phyloP scores from a whole-genome alignment of 2,329 filamentous ascomycete genomes.

The Didymella keratinophila region DNA sequence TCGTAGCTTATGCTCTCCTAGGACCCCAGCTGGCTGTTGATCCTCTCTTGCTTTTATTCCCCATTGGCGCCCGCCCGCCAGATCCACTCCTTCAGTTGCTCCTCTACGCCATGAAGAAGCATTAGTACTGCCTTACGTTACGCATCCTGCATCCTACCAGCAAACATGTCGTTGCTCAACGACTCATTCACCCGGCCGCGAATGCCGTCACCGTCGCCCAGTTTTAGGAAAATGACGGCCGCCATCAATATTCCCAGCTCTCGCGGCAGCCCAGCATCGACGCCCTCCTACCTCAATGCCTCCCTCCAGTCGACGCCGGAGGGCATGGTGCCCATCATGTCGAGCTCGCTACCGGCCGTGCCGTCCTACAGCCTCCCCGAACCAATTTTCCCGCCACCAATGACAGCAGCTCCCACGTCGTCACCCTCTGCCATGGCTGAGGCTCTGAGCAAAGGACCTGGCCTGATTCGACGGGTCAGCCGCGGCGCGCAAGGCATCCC shows the following conservation, averaged over 20 bases:
- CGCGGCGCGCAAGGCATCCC: slow-evolving; percentile 77
- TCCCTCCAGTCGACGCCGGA: slow-evolving; percentile 75
- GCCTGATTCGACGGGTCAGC: slow-evolving; percentile 84
- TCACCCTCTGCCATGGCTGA: slow-evolving; percentile 69
- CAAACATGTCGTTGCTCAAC: slow-evolving; percentile 40
- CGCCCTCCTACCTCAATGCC: slow-evolving; percentile 58
- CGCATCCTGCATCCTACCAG: slow-evolving; percentile 20
- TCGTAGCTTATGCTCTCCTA: slow-evolving; percentile 32
- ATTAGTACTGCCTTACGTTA: slow-evolving; percentile 27
- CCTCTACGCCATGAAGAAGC: slow-evolving; percentile 40
- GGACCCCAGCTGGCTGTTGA: slow-evolving; percentile 40
- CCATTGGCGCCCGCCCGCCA: slow-evolving; percentile 35
- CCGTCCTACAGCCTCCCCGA: slow-evolving; percentile 75
- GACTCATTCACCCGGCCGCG: slow-evolving; percentile 40
- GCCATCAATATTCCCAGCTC: slow-evolving; percentile 50
- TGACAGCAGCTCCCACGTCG: slow-evolving; percentile 55
- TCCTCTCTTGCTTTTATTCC: slow-evolving; percentile 37
- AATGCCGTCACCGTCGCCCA: slow-evolving; percentile 46
- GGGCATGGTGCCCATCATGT: slow-evolving; percentile 62
- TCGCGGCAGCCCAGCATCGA: slow-evolving; percentile 51
- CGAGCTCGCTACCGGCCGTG: slow-evolving; percentile 55
- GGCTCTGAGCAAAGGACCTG: slow-evolving; percentile 66
- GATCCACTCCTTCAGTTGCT: slow-evolving; percentile 28
- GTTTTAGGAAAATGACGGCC: slow-evolving; percentile 38
- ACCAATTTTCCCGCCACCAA: slow-evolving; percentile 65